These are phyloP conservation scores for Glarea lozoyensis DNA, from an alignment of 495 filamentous ascomycete species.

Conservation along the genomic window DNA sequence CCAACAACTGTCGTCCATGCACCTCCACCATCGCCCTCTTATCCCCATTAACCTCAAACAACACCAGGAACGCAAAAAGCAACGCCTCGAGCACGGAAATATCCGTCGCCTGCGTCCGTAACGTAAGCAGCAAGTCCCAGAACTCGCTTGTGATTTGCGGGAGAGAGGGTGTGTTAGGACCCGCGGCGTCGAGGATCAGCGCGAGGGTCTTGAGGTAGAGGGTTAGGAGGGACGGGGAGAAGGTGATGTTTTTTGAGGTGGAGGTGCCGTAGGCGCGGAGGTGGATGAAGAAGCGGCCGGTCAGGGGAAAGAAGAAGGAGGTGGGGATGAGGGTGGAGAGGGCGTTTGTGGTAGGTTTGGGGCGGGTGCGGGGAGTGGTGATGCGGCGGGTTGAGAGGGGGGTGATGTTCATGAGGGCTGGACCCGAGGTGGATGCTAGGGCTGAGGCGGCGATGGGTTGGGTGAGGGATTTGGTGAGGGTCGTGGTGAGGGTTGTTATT, in stretches of 20 bases:
- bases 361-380: slow-evolving; percentile 55
- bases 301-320: slow-evolving; percentile 76
- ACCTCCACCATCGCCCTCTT: slow-evolving; percentile 47
- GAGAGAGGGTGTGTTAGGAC: slow-evolving; percentile 49
- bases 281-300: slow-evolving; percentile 47
- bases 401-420: too few relatives aligned
- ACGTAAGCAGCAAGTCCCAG: slow-evolving; percentile 54
- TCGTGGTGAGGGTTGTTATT: slow-evolving; percentile 48
- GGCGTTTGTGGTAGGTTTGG: slow-evolving; percentile 62
- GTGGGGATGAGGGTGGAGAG: slow-evolving; percentile 64
- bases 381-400: slow-evolving; percentile 79
- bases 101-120: slow-evolving; percentile 28
- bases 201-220: slow-evolving; percentile 58
- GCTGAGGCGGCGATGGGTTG: slow-evolving; percentile 61
- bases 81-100: slow-evolving; percentile 58
- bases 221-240: slow-evolving; percentile 50
- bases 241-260: slow-evolving; percentile 28
- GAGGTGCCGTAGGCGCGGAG: slow-evolving; percentile 31
- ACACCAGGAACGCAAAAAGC: slow-evolving; percentile 67
- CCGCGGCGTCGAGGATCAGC: slow-evolving; percentile 55
- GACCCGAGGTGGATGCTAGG: slow-evolving; percentile 57
- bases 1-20: slow-evolving; percentile 41
- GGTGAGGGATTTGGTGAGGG: slow-evolving; percentile 61
- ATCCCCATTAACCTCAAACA: slow-evolving; percentile 70
- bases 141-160: slow-evolving; percentile 63